Evolutionary conservation across 441 rosid species (phyloP), one percentile per base, ranked within the genome.

Genomic region (Geranium incanum): DNA sequence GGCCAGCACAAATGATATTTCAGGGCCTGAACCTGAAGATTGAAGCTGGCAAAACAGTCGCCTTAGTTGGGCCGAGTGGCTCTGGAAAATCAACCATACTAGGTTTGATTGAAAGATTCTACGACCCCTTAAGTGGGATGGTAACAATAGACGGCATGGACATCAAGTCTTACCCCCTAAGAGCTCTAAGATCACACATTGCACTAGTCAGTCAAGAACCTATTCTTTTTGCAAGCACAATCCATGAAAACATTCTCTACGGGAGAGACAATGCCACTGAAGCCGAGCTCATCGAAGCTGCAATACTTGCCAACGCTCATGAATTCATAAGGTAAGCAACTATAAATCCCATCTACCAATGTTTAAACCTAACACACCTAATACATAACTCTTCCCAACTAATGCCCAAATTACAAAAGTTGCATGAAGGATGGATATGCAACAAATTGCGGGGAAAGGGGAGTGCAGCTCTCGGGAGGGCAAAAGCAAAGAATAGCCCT

Each of bases 81-180:
- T 73, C 76, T 11, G 77, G 80, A 1, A 79, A 79, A 60, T 76
- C 82, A 9, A 79, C 80, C 16, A 66, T 76, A 65, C 69, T 74
- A 16, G 37, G 64, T 16, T 23, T 76, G 38, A 73, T 79, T 1
- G 75, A 79, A 69, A 71, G 75, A 65, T 76, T 79, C 48, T 73
- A 79, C 48, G 80, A 79, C 48, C 77, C 80, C 11, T 45, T 37
- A 6, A 65, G 12, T 0, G 78, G 79, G 6, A n/a, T 50, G n/a
- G 57, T 74, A 4, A 16, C 62, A 66, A 13, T 80, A 1, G 78
- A 74, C 52, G 72, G 78, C 0, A 45, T 64, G 0, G 68, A 77
- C 65, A 64, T 74, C 36, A 72, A 67, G 70, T 43, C 36, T 3
- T 75, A 72, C 38, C 67, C 74, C 6, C 65, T 69, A 6, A 71